Conservation (phyloP, 176 grass and related monocot species). For the Oryza rufipogon region DNA sequence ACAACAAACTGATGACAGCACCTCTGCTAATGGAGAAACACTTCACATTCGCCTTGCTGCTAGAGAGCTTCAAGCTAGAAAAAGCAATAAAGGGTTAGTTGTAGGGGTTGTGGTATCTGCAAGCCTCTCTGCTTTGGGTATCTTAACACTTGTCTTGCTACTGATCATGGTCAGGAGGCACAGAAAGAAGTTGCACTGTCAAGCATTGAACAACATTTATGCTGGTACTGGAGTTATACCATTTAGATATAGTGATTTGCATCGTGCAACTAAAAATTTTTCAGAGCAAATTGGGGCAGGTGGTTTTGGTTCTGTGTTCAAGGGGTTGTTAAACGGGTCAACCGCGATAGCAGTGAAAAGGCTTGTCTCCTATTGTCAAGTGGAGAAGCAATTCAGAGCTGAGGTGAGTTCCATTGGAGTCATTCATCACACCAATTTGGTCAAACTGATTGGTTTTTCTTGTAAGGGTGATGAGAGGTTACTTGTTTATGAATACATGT, state of each 20-base stretch:
- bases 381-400: constrained; percentile 37
- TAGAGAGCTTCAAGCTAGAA: not conserved
- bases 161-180: not conserved
- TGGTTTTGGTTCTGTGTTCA: constrained; percentile 31
- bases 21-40: not conserved
- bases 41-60: constrained; percentile 17
- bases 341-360: constrained; percentile 27
- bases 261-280: constrained; percentile 11
- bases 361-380: not conserved
- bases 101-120: not conserved
- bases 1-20: not conserved
- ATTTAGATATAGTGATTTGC: constrained; percentile 12
- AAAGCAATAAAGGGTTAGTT: not conserved
- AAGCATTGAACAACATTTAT: not conserved
- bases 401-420: constrained; percentile 38
- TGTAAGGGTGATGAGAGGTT: not conserved
- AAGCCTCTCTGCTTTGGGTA: not conserved
- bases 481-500: constrained; percentile 29
- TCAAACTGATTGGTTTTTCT: constrained; percentile 24
- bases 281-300: not conserved
- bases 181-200: not conserved
- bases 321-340: not conserved
- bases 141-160: not conserved
- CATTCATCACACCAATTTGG: constrained; percentile 21
- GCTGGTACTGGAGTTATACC: not conserved